These are phyloP conservation scores for Rhodomyrtus psidioides DNA, from an alignment of 441 rosid species.

Conservation along the genomic window DNA sequence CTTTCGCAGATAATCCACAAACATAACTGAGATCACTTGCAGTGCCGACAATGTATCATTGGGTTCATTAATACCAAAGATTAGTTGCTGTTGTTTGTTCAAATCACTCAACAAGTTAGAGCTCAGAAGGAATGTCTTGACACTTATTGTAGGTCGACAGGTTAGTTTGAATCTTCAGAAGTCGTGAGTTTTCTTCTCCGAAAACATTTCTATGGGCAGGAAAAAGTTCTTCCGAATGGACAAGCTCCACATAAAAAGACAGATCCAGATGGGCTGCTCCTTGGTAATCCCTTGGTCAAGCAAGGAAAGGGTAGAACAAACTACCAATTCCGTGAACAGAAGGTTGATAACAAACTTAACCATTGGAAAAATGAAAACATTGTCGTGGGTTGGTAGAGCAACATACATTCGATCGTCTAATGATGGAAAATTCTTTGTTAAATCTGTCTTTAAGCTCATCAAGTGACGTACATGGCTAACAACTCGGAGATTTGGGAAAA, in stretches of 20 bases:
- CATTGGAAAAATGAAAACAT: not conserved
- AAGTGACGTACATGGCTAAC: not conserved
- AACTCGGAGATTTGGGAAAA: not conserved
- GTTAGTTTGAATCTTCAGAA: not conserved
- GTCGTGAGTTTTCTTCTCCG: not conserved
- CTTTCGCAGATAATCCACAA: no score
- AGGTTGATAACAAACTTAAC: not conserved
- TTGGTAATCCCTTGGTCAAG: not conserved
- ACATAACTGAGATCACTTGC: no score
- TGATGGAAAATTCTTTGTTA: not conserved
- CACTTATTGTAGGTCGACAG: not conserved
- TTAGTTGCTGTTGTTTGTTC: no score
- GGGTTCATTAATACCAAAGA: no score
- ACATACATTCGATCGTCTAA: not conserved
- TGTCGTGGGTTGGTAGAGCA: not conserved
- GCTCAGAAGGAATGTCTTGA: no score
- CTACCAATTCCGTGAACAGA: not conserved
- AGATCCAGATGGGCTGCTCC: not conserved
- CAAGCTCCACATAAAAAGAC: not conserved
- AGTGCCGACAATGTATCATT: no score
- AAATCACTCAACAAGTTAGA: no score
- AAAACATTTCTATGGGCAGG: not conserved
- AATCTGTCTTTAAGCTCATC: not conserved
- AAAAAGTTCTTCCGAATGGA: not conserved
- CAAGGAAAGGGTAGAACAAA: not conserved